Evolutionary conservation across 2,329 filamentous ascomycete genomes (phyloP), one percentile per base, ranked within the genome.

Genomic region (Cladophialophora immunda): DNA sequence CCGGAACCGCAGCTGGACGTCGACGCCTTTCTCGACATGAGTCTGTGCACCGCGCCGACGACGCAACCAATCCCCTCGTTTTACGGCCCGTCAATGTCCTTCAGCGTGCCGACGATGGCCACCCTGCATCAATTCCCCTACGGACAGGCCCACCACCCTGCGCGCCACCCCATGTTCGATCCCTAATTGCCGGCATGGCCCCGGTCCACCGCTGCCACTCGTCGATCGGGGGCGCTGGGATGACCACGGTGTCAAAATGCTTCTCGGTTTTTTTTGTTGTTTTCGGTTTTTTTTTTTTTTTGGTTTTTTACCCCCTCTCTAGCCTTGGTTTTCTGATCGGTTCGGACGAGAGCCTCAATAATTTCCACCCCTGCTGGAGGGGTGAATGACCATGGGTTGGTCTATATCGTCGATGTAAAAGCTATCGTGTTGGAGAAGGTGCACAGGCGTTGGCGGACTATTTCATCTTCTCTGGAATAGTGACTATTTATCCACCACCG

Each of bases 21-120:
- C 15, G 61, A 64, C n/a, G 52, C 61, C n/a, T 64, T 57, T 50
- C 3, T 64, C 25, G 61, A 64, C 53, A 57, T 55, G 53, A 58
- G 29, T 41, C 32, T 47, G 8, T 64, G 53, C 30, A 41, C 41
- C 3, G 41, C 30, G 11, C 38, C 58, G 2, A 6, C 15, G 11
- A 32, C 32, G 22, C 32, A 34, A 22, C 13, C 32, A 19, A 19
- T 8, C 27, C 5, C 13, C 13, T 41, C 19, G 25, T 25, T 25
- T 25, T 50, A 50, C 22, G 45, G 19, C 19, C 45, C 25, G 8
- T 25, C 19, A 1, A 25, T 50, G 45, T 25, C 45, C 8, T 50
- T 25, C 45, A 15, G 22, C 45, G 13, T 50, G 45, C 45, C 45
- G 45, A 9, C 2, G 7, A 45, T 50, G 45, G 19, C 45, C 4